phyloP scores from a whole-genome alignment of 73 alveolate species.

The Paramecium primaurelia region DNA sequence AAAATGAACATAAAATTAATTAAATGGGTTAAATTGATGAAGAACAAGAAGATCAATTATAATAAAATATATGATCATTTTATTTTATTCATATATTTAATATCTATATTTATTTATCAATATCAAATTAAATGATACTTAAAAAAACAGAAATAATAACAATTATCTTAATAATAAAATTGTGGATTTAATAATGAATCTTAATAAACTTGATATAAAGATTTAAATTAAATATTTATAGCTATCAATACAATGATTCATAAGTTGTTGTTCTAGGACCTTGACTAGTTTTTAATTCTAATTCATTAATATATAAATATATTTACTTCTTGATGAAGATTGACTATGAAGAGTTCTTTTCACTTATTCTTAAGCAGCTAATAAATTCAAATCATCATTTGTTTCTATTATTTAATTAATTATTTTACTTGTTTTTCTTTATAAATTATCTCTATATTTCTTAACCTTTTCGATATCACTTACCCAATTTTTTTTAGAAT shows the following conservation, averaged over 20 bases:
- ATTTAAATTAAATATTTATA: not conserved
- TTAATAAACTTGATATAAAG: not conserved
- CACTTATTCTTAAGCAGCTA: not conserved
- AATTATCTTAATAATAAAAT: not conserved
- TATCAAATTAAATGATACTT: too few relatives aligned
- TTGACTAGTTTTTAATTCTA: not conserved
- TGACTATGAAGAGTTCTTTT: not conserved
- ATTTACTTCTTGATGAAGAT: not conserved
- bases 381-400: constrained; percentile 28
- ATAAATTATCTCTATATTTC: constrained; percentile 25
- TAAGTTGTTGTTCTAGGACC: not conserved
- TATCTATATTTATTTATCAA: not conserved
- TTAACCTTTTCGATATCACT: not conserved
- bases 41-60: not conserved
- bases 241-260: not conserved
- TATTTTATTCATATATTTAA: not conserved
- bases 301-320: not conserved
- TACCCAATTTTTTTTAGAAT: constrained; percentile 18
- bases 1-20: not conserved
- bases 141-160: not conserved
- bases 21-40: not conserved
- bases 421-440: not conserved
- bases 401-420: not conserved
- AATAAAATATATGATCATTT: not conserved
- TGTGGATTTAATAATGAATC: not conserved